Conservation (phyloP, 169 alveolate genomes). For the Miamiensis avidus region DNA sequence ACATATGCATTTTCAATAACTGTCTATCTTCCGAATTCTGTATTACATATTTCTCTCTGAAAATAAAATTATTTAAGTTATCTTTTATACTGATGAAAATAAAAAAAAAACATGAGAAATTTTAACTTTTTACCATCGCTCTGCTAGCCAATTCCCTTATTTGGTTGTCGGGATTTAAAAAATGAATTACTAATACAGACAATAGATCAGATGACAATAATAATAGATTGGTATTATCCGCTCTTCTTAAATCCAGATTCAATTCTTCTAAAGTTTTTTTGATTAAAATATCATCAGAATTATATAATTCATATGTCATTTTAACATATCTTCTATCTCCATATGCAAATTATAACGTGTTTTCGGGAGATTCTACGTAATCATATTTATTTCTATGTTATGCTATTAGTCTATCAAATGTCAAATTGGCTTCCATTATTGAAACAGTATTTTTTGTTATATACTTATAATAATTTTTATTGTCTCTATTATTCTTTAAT, state of each 20-base stretch:
- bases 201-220: slow-evolving; percentile 39
- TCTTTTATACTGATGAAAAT: neutral
- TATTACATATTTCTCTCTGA: slow-evolving; percentile 31
- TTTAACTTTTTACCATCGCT: slow-evolving; percentile 21
- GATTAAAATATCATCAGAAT: slow-evolving; percentile 33
- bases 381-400: slow-evolving; percentile 47
- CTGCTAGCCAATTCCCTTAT: slow-evolving; percentile 47
- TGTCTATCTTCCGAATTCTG: slow-evolving; percentile 43
- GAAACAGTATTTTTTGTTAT: too few species aligned
- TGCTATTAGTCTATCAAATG: slow-evolving; percentile 42
- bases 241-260: slow-evolving; percentile 44
- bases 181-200: slow-evolving; percentile 37
- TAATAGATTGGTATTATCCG: slow-evolving; percentile 37
- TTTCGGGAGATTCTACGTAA: slow-evolving; percentile 38
- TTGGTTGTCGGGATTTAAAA: slow-evolving; percentile 20
- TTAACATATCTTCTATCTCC: slow-evolving; percentile 49
- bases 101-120: neutral
- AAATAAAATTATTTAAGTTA: neutral
- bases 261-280: slow-evolving; percentile 40
- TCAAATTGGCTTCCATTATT: slow-evolving; percentile 36
- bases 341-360: slow-evolving; percentile 44
- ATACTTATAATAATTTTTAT: too few species aligned
- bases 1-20: slow-evolving; percentile 31
- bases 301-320: slow-evolving; percentile 32
- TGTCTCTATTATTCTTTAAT: too few species aligned